Base-by-base conservation (phyloP, 352 stramenopile genomes). In the Globisporangium cystogenes region DNA sequence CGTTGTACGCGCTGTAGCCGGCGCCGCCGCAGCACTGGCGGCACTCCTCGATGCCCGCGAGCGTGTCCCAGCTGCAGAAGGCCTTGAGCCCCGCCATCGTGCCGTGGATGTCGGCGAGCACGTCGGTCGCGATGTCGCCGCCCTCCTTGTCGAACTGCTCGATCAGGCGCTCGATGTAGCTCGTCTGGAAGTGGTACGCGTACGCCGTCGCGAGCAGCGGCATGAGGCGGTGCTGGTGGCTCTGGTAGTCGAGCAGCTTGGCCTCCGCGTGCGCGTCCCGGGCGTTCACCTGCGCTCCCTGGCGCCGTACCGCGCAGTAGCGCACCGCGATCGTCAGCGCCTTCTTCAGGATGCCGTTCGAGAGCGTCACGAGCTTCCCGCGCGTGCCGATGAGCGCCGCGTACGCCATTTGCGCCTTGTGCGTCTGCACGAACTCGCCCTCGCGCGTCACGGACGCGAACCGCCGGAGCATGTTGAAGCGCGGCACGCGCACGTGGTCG, bases 11-110 rank as follows among this genome's bases (percentile, higher is more conserved):
- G 44, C 96, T 86, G 72, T 97, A 99, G 7, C 96, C 96, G 56
- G 97, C 95, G 40, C 96, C 96, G 18, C 96, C 96, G 69, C 96
- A 99, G 49, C 85, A 81, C 64, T 98, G 97, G 33, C 96, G 88
- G 55, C 90, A 98, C 53, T 88, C 72, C 62, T 99, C 96, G 51
- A 99, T 98, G 11, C 87, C 95, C 54, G 67, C 61, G 56, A 85
- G 71, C 6, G 94, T 83, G 55, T 98, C 82, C 63, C 85, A 96
- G 14, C 91, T 96, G 49, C 70, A 87, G 51, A 97, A 97, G 11
- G 92, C 96, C 74, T 98, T 99, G 47, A 98, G 77, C 6, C 90
- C 86, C 0, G 95, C 96, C 61, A 93, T 96, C 1, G 90, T 93
- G 14, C 94, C 94, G 72, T 99, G 96, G 49, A 98, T 93, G 55